These are phyloP conservation scores for Geranium rotundifolium DNA, from an alignment of 345 rosid genomes.

Conservation along the genomic window DNA sequence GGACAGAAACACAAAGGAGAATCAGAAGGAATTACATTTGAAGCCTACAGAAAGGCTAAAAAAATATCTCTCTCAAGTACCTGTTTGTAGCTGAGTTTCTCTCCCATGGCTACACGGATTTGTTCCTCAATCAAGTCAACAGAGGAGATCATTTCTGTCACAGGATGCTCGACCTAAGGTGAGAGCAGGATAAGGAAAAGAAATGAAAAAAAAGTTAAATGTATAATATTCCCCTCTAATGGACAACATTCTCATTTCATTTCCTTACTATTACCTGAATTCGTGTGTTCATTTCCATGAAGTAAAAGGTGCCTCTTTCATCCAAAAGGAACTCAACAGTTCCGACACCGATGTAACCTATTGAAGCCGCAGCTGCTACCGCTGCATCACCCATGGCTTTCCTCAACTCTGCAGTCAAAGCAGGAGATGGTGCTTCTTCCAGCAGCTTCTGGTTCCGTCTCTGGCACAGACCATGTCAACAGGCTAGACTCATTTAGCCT, in stretches of 20 bases:
- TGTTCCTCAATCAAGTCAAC: constrained; percentile 97
- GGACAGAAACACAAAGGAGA: constrained; percentile 5
- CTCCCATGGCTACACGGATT: constrained; percentile 97
- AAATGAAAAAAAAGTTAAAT: neutral
- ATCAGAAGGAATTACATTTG: neutral
- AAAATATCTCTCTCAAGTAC: constrained; percentile 19
- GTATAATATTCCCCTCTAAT: neutral
- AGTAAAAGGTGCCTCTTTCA: constrained; percentile 94
- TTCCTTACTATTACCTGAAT: constrained; percentile 56
- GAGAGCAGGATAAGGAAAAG: neutral
- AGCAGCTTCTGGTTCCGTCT: constrained; percentile 91
- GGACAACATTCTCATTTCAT: neutral
- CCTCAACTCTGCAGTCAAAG: constrained; percentile 80
- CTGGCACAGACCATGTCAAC: constrained; percentile 29
- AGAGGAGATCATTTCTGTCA: constrained; percentile 95
- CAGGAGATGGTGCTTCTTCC: constrained; percentile 99
- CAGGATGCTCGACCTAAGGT: constrained; percentile 92
- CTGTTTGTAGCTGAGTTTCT: constrained; percentile 80
- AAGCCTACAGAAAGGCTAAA: neutral
- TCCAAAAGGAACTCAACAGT: constrained; percentile 96
- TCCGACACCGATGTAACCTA: constrained; percentile 96
- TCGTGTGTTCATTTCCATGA: constrained; percentile 99
- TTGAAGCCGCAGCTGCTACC: constrained; percentile 98
- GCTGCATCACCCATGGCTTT: constrained; percentile 99
- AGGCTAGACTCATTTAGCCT: neutral